Conservation (phyloP, 2,329 filamentous ascomycete genomes). For the Penicillium sp. region DNA sequence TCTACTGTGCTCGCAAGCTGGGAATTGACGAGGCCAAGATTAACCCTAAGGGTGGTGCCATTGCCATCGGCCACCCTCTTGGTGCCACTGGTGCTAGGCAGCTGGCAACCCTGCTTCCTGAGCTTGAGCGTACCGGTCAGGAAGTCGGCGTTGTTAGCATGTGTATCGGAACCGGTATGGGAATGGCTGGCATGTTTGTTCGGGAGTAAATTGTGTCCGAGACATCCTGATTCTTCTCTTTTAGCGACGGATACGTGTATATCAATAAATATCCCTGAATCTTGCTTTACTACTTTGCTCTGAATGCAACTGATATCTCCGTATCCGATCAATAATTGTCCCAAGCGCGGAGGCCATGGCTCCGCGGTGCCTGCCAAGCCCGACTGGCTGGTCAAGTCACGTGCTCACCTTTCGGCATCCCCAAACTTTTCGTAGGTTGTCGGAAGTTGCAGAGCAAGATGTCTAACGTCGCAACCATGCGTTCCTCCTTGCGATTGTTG, state of each 20-base stretch:
- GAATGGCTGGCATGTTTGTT: slow-evolving; percentile 72
- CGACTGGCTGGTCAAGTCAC: slow-evolving; percentile 23
- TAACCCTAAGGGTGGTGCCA: slow-evolving; percentile 91
- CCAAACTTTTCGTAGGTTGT: slow-evolving; percentile 26
- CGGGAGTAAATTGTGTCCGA: slow-evolving; percentile 55
- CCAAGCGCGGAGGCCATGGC: neutral
- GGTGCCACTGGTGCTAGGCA: slow-evolving; percentile 87
- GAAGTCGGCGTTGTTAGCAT: slow-evolving; percentile 87
- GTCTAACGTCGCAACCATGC: slow-evolving; percentile 39
- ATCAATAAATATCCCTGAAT: slow-evolving; percentile 15
- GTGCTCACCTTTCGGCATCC: slow-evolving; percentile 27
- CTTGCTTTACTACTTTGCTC: neutral
- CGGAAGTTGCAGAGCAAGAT: slow-evolving; percentile 2
- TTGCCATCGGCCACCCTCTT: slow-evolving; percentile 90
- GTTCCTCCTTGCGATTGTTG: slow-evolving; percentile 42
- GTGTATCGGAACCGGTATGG: slow-evolving; percentile 86
- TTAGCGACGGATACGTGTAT: slow-evolving; percentile 27
- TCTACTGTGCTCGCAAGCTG: slow-evolving; percentile 71
- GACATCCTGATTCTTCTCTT: slow-evolving; percentile 18
- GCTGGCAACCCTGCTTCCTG: slow-evolving; percentile 73
- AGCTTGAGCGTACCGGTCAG: slow-evolving; percentile 69
- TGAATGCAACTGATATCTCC: neutral
- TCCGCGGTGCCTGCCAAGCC: slow-evolving; percentile 15
- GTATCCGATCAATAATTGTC: no score
- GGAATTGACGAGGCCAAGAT: slow-evolving; percentile 69